These are phyloP conservation scores for Asterionellopsis glacialis DNA, from an alignment of 108 stramenopile species.

Conservation along the genomic window DNA sequence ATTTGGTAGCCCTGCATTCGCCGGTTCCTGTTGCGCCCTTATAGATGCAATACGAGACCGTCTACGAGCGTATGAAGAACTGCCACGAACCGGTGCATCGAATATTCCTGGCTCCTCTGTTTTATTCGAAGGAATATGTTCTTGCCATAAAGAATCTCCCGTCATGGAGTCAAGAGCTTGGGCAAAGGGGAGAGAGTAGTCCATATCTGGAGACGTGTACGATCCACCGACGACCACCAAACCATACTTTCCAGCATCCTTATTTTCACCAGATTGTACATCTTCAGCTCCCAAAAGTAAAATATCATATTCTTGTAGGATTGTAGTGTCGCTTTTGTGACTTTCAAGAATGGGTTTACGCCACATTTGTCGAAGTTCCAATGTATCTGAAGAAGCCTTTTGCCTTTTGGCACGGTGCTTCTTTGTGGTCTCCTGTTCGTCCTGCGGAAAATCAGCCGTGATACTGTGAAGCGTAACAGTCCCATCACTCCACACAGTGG, in stretches of 20 bases:
- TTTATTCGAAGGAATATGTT: conserved; percentile 17
- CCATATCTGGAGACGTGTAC: conserved; percentile 7
- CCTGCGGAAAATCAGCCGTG: conserved; percentile 14
- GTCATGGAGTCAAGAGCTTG: conserved; percentile 67
- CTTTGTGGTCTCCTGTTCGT: too few species aligned
- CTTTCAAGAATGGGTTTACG: not conserved
- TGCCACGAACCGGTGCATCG: conserved; percentile 2
- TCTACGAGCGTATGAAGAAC: not conserved
- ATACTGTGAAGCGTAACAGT: conserved; percentile 54
- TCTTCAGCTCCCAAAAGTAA: conserved; percentile 36
- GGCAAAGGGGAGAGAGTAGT: conserved; percentile 13
- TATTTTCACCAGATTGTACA: conserved; percentile 9
- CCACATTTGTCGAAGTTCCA: conserved; percentile 37
- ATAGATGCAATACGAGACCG: not conserved
- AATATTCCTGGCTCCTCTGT: not conserved
- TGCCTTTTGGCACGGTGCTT: too few species aligned
- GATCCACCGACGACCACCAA: conserved; percentile 36
- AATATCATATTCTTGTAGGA: not conserved
- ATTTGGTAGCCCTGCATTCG: not conserved
- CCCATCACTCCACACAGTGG: conserved; percentile 77
- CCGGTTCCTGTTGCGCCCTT: not conserved
- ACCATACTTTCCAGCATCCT: conserved; percentile 19
- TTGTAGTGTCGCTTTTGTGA: too few species aligned
- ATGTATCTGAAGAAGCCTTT: not conserved
- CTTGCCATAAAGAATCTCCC: conserved; percentile 57